Base-by-base conservation (phyloP, 768 basidiomycete species). In the Calocera cornea region DNA sequence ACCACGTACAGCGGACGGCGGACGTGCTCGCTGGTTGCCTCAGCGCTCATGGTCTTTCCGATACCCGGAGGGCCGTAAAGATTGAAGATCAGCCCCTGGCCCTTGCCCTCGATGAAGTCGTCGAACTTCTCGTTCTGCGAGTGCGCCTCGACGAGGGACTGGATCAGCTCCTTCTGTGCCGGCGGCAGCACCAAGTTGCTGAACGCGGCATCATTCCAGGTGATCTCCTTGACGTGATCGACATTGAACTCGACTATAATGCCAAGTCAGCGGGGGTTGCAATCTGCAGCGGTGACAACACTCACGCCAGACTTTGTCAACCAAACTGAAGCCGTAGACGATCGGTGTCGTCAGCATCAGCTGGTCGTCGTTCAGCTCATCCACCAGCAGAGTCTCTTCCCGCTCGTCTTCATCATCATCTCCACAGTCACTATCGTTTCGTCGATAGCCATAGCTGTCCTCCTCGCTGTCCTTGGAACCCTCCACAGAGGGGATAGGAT, bases 41-140 rank as follows among this genome's bases (percentile, higher is more conserved):
- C 84, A 0, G 83, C 84, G 0, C 83, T 83, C 73, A 84, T 82
- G 0, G 83, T 86, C 74, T 71, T 72, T 73, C 83, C 85, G 19
- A 85, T 83, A 66, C 85, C 84, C 0, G 85, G 84, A 34, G 84
- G 83, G n/a, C 67, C 84, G 68, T 81, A 84, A 1, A 83, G 76
- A 66, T 83, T 83, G 63, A 85, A 77, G 22, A 87, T 83, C 40
- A 84, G 76, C 16, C 83, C 83, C n/a, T 83, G 83, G 0, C 85
- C 86, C 72, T 87, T 86, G 38, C 84, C 85, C 71, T 81, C 82
- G 74, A 86, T 83, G 68, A 86, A 84, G 68, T 86, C 85, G 66
- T 84, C 83, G 69, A 84, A 82, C 19, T 81, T 82, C 68, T 81
- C 80, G 17, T 77, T 76, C 5, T 70, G 67, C 71, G 83, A 82